Evolutionary conservation across 2,329 filamentous ascomycete genomes (phyloP).

Genomic region (Penicillium psychrosexuale): DNA sequence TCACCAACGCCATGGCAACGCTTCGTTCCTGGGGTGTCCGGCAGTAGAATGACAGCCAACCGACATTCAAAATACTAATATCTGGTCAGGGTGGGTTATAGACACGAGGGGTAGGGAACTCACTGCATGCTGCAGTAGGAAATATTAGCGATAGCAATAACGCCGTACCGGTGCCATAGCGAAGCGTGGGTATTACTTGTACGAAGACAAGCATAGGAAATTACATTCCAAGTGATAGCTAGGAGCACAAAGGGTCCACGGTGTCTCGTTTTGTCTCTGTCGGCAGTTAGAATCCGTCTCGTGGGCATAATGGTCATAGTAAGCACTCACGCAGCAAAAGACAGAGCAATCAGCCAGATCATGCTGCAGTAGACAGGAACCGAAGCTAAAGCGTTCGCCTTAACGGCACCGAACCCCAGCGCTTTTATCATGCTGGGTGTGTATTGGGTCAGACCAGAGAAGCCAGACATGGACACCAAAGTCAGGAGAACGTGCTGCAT

Average conservation of each 20-base stretch:
- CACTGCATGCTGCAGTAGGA: conserved; percentile 40
- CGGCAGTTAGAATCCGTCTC: conserved; percentile 7
- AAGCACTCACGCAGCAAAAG: conserved; percentile 24
- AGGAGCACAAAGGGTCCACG: conserved; percentile 38
- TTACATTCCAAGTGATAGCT: conserved; percentile 38
- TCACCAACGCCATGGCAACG: conserved; percentile 58
- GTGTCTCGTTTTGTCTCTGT: conserved; percentile 31
- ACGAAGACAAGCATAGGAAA: conserved; percentile 38
- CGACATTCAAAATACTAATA: conserved; percentile 51
- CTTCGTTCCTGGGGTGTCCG: conserved; percentile 57
- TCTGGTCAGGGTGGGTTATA: conserved; percentile 3
- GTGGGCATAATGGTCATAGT: not conserved
- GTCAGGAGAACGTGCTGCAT: conserved; percentile 54
- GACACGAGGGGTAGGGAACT: conserved; percentile 2
- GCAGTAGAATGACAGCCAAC: conserved; percentile 57
- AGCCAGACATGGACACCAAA: conserved; percentile 46
- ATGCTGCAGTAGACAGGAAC: conserved; percentile 45
- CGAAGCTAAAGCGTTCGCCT: conserved; percentile 54
- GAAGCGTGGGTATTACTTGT: conserved; percentile 19
- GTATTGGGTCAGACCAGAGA: conserved; percentile 52
- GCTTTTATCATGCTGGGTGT: conserved; percentile 53
- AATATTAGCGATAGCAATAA: conserved; percentile 29
- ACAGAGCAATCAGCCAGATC: conserved; percentile 26
- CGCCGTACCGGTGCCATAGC: conserved; percentile 31
- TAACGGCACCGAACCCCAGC: conserved; percentile 51